Base-by-base conservation (phyloP, 2,329 filamentous ascomycete species). In the Penicillium sp. region DNA sequence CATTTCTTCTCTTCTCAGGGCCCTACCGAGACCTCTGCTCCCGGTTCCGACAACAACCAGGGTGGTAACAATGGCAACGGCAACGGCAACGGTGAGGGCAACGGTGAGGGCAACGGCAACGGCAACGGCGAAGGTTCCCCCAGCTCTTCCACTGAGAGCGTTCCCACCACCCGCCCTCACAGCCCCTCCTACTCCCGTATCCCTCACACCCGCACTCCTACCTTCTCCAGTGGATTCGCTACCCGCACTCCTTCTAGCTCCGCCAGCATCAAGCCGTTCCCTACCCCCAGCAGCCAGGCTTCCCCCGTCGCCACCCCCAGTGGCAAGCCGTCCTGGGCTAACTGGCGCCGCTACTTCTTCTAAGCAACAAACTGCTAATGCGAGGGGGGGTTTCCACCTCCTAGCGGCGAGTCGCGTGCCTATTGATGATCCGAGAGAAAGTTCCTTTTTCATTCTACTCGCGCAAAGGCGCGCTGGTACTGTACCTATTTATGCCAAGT, bases 311-410 rank as follows among this genome's bases (percentile, higher is more conserved):
- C 67, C 34, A 66, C 68, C 61, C 56, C 63, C 57, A 65, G 63
- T 45, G 66, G 65, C 56, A 63, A 60, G 38, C 40, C 60, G 30
- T 55, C 59, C 55, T 61, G 64, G 45, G 62, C 63, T 35, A 56
- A 59, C 56, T 67, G 63, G 61, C 65, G 63, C 49, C 68, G 64
- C 52, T 61, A 57, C 52, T 60, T 63, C 60, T 51, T 59, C 53
- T 58, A 60, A 55, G 42, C 52, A 40, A 48, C 51, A 38, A n/a
- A 35, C 32, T 44, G 47, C 45, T 39, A 36, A 47, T 40, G 19
- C 10, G 40, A 48, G 45, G 45, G 47, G 47, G 53, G n/a, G 35
- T 18, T 41, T 50, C 45, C 36, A 47, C 30, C 47, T 23, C 32
- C 9, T 49, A 41, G 39, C 41, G 26, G 18, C 35, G 51, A 50